Evolutionary conservation across 768 basidiomycete species (phyloP).

Genomic region (Strobilomyces confusus): DNA sequence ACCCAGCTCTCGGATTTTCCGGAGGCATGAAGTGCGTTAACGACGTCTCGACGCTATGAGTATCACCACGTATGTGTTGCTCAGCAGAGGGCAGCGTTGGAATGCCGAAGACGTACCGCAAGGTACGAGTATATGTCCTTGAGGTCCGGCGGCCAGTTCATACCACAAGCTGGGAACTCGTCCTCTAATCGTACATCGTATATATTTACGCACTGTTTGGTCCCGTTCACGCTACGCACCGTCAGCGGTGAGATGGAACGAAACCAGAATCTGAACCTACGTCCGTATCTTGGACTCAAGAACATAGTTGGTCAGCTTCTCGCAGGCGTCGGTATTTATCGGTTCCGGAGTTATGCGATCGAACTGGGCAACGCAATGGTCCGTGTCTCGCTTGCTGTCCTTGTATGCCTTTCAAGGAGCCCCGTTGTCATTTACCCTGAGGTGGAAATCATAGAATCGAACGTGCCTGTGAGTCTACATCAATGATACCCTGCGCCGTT

Average conservation of each 20-base stretch:
- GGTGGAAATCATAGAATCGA: not conserved
- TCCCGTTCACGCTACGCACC: constrained; percentile 54
- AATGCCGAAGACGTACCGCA: constrained; percentile 50
- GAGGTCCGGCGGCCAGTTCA: constrained; percentile 97
- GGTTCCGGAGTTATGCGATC: constrained; percentile 46
- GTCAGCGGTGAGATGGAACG: constrained; percentile 1
- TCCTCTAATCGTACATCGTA: constrained; percentile 95
- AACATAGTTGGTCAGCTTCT: constrained; percentile 48
- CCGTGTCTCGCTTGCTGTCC: constrained; percentile 50
- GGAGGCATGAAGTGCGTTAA: constrained; percentile 76
- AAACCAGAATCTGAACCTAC: constrained; percentile 14
- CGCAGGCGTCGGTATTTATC: constrained; percentile 55
- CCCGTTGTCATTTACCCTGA: not conserved
- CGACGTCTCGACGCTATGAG: constrained; percentile 72
- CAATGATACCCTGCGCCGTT: constrained; percentile 72
- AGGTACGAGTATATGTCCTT: constrained; percentile 71
- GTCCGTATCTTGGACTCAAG: constrained; percentile 24
- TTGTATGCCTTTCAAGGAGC: constrained; percentile 52
- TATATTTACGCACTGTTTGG: constrained; percentile 81
- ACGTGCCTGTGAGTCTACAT: constrained; percentile 63
- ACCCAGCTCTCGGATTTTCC: constrained; percentile 78
- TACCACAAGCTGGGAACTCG: constrained; percentile 80
- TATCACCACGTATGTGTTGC: not conserved
- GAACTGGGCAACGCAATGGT: constrained; percentile 52
- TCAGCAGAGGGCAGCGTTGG: not conserved